phyloP scores from a whole-genome alignment of 164 flowering plant species.

The Macadamia integrifolia region DNA sequence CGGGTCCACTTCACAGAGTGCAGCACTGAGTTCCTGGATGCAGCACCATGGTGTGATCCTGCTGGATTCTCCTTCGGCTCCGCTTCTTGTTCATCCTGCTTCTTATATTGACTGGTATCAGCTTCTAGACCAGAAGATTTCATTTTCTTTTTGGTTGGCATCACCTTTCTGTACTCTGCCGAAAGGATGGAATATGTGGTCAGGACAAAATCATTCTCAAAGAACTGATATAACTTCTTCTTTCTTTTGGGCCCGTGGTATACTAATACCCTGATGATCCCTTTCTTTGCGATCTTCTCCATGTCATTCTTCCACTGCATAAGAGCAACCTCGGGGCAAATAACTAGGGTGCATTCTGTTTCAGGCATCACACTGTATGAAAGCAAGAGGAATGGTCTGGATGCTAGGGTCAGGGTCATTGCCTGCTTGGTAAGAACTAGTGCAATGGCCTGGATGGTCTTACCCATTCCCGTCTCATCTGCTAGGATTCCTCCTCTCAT shows the following conservation, averaged over 20 bases:
- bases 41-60: constrained; percentile 12
- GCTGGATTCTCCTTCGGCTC: constrained; percentile 12
- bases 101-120: constrained; percentile 11
- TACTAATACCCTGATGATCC: constrained; percentile 67
- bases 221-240: constrained; percentile 34
- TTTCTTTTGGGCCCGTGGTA: constrained; percentile 78
- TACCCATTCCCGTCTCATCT: constrained; percentile 99
- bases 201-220: constrained; percentile 77
- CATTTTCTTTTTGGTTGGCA: constrained; percentile 55
- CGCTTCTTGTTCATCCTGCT: no score
- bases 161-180: constrained; percentile 63
- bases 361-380: constrained; percentile 39
- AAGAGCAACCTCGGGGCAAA: constrained; percentile 87
- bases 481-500: constrained; percentile 90
- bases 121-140: constrained; percentile 12
- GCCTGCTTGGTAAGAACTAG: constrained; percentile 76
- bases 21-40: constrained; percentile 38
- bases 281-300: constrained; percentile 65
- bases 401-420: constrained; percentile 21
- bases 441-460: constrained; percentile 91
- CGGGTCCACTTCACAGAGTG: constrained; percentile 84
- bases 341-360: constrained; percentile 65
- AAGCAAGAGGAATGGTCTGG: no score
- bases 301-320: constrained; percentile 81
- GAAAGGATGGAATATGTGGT: constrained; percentile 79